Evolutionary conservation across 805 yeast genomes (phyloP).

Genomic region (Nakazawaea ambrosiae): DNA sequence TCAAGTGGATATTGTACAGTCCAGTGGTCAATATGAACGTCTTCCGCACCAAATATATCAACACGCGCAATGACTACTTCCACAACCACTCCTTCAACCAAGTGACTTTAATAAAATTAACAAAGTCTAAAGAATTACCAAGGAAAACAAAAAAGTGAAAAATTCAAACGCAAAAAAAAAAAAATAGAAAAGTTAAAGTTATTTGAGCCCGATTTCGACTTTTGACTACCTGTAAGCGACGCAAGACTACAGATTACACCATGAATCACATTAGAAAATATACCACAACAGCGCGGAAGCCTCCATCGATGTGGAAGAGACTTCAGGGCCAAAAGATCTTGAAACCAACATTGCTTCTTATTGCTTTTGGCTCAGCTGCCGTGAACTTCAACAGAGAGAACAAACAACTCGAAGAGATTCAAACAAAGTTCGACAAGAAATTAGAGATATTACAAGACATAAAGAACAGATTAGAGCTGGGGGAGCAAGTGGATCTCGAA

Average conservation of each 20-base stretch:
- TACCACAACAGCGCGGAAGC: not conserved
- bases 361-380: constrained; percentile 32
- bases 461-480: constrained; percentile 21
- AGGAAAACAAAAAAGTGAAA: not conserved
- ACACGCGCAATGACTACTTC: too few species aligned
- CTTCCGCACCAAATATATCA: too few species aligned
- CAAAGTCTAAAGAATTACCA: constrained; percentile 8
- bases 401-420: constrained; percentile 26
- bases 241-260: not conserved
- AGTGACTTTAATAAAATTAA: too few species aligned
- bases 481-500: constrained; percentile 29
- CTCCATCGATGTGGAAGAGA: constrained; percentile 1
- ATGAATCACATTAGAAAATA: not conserved
- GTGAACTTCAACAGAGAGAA: constrained; percentile 30
- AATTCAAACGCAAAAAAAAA: not conserved
- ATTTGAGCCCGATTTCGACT: too few species aligned
- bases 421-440: constrained; percentile 25
- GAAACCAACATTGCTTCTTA: constrained; percentile 30
- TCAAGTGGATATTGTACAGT: too few species aligned
- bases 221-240: too few species aligned
- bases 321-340: constrained; percentile 13
- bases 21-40: too few species aligned
- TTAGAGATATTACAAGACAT: constrained; percentile 27
- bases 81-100: too few species aligned
- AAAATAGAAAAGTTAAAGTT: not conserved